Evolutionary conservation across 306 rosid species (phyloP).

Genomic region (Acacia acuminata): DNA sequence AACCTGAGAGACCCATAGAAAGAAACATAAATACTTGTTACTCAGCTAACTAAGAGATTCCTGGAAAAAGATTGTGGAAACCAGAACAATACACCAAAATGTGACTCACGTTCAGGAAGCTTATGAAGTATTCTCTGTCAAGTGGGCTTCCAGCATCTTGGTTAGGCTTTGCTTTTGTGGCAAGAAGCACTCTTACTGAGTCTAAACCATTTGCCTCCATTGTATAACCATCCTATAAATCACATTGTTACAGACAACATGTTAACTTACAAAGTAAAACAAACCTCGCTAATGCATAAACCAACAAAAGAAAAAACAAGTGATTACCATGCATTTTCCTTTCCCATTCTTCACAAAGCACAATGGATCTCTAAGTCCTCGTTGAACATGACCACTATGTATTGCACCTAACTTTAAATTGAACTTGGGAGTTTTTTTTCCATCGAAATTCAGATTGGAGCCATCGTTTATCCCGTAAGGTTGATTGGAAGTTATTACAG

Average conservation of each 20-base stretch:
- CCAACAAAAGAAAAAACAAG: slow-evolving; percentile 1
- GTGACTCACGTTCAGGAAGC: slow-evolving; percentile 70
- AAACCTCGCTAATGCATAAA: neutral
- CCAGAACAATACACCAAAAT: neutral
- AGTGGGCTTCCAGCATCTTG: slow-evolving; percentile 50
- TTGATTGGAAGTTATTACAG: slow-evolving; percentile 79
- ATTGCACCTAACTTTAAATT: slow-evolving; percentile 64
- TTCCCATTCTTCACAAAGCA: slow-evolving; percentile 65
- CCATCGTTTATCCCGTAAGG: slow-evolving; percentile 81
- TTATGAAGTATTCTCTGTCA: slow-evolving; percentile 69
- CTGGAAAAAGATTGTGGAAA: neutral
- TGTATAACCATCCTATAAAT: slow-evolving; percentile 89
- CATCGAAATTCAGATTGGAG: slow-evolving; percentile 82
- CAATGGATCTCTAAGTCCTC: slow-evolving; percentile 72
- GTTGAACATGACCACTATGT: slow-evolving; percentile 89
- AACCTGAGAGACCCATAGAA: slow-evolving; percentile 24
- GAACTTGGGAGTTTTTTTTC: slow-evolving; percentile 62
- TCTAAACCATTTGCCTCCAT: slow-evolving; percentile 56
- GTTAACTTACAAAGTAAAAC: neutral
- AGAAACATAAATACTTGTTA: neutral
- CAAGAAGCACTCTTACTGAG: slow-evolving; percentile 77
- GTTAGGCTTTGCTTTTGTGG: slow-evolving; percentile 80
- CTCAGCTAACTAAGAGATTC: neutral
- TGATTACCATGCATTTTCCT: slow-evolving; percentile 80
- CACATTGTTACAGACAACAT: slow-evolving; percentile 25